These are phyloP conservation scores for Marvania coccoides DNA, from an alignment of 139 green algal species.

Conservation along the genomic window DNA sequence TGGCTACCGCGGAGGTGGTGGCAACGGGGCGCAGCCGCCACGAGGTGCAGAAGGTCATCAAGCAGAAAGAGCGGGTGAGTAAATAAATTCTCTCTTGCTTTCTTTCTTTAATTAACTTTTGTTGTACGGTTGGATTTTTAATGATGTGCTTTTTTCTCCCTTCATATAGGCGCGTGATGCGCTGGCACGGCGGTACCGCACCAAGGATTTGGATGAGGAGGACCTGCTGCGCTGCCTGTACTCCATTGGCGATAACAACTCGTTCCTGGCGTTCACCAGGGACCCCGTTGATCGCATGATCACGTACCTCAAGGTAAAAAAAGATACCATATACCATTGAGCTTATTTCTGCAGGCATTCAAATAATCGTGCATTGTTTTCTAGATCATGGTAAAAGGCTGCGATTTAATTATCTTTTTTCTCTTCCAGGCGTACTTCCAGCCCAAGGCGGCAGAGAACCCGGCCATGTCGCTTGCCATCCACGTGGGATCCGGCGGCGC, in stretches of 20 bases:
- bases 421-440: slow-evolving; percentile 38
- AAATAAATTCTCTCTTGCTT: no score
- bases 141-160: background rate
- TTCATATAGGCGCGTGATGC: slow-evolving; percentile 43
- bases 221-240: slow-evolving; percentile 82
- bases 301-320: background rate
- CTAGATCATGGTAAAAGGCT: no score
- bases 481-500: slow-evolving; percentile 44
- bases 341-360: no score
- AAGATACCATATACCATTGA: no score
- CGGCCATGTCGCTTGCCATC: slow-evolving; percentile 47
- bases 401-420: background rate
- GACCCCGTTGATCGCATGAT: slow-evolving; percentile 64
- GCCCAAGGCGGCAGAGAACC: slow-evolving; percentile 2
- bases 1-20: slow-evolving; percentile 80
- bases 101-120: no score
- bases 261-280: slow-evolving; percentile 85
- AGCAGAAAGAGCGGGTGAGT: slow-evolving; percentile 17
- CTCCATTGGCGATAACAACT: slow-evolving; percentile 89
- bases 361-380: no score
- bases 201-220: slow-evolving; percentile 35
- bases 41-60: slow-evolving; percentile 77
- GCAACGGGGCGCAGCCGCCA: slow-evolving; percentile 27
- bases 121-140: background rate
- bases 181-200: slow-evolving; percentile 58